phyloP scores from a whole-genome alignment of 495 filamentous ascomycete species.

The Pseudotulostoma volvatum region DNA sequence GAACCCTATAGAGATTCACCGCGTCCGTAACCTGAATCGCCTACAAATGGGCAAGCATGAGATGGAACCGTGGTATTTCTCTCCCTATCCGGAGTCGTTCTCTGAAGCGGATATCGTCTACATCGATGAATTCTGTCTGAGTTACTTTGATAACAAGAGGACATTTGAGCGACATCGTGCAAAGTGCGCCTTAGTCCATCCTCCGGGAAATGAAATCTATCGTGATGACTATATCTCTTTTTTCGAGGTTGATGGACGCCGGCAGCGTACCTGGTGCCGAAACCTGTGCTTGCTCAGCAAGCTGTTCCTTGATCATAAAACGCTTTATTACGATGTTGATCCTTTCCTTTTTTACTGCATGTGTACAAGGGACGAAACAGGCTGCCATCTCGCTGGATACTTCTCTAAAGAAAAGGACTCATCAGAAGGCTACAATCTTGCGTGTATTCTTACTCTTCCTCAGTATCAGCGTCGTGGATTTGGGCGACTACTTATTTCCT shows the following conservation, averaged over 20 bases:
- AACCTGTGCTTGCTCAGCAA: conserved; percentile 90
- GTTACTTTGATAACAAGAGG: conserved; percentile 65
- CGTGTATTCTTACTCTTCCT: conserved; percentile 89
- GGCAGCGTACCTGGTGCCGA: conserved; percentile 93
- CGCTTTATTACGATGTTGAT: conserved; percentile 98
- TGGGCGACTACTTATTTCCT: conserved; percentile 83
- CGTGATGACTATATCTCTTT: conserved; percentile 88
- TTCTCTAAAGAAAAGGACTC: conserved; percentile 98
- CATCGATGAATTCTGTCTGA: conserved; percentile 95
- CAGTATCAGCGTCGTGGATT: conserved; percentile 93
- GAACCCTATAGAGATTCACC: conserved; percentile 90
- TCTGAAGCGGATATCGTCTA: conserved; percentile 75
- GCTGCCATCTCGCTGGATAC: conserved; percentile 87
- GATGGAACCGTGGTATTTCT: conserved; percentile 97
- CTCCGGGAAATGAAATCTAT: conserved; percentile 96
- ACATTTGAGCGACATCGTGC: conserved; percentile 69
- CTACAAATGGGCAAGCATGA: conserved; percentile 89
- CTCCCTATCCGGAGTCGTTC: conserved; percentile 81
- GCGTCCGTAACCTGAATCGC: conserved; percentile 80
- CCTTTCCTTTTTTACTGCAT: conserved; percentile 99
- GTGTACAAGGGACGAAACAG: conserved; percentile 69
- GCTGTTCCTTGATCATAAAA: conserved; percentile 96
- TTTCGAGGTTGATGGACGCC: conserved; percentile 90
- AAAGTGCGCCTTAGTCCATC: conserved; percentile 85
- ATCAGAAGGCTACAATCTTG: conserved; percentile 90